A percentile compares a stretch with the other conserved stretches of the same genome.
Conservation (phyloP, 2,329 filamentous ascomycete genomes). For the Talaromyces albobiverticillius region DNA sequence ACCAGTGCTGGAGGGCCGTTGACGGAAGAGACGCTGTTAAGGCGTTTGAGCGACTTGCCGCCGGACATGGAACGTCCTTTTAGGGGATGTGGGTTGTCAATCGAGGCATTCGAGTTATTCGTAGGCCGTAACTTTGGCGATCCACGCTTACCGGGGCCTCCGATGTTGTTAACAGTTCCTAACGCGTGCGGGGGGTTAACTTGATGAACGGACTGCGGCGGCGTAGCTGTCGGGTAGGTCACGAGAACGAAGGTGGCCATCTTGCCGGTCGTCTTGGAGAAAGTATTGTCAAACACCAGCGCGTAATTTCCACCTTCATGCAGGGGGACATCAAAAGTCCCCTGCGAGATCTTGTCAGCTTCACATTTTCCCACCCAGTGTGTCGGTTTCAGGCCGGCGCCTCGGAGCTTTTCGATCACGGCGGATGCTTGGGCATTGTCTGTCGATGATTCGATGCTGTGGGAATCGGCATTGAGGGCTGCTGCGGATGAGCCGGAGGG, state of each 20-base stretch:
- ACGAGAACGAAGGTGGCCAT: slow-evolving; percentile 91
- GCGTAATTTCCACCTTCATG: slow-evolving; percentile 90
- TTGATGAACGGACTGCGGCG: slow-evolving; percentile 43
- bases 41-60: slow-evolving; percentile 22
- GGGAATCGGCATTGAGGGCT: slow-evolving; percentile 41
- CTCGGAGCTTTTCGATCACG: slow-evolving; percentile 63
- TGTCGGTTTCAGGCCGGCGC: slow-evolving; percentile 61
- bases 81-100: slow-evolving; percentile 45
- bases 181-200: slow-evolving; percentile 52
- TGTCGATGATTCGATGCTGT: slow-evolving; percentile 33
- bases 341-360: slow-evolving; percentile 90
- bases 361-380: slow-evolving; percentile 92
- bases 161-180: slow-evolving; percentile 41
- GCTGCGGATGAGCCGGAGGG: slow-evolving; percentile 47
- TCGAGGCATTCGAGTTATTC: slow-evolving; percentile 41
- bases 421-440: slow-evolving; percentile 64
- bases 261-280: slow-evolving; percentile 92
- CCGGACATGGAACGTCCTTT: slow-evolving; percentile 21
- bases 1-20: slow-evolving; percentile 50
- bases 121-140: slow-evolving; percentile 38
- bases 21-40: slow-evolving; percentile 21
- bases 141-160: slow-evolving; percentile 10
- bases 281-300: slow-evolving; percentile 97
- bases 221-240: slow-evolving; percentile 78
- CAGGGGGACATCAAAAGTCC: slow-evolving; percentile 73